Evolutionary conservation across 2,329 filamentous ascomycete genomes (phyloP).

Genomic region (Fusarium sterilihyphosum): DNA sequence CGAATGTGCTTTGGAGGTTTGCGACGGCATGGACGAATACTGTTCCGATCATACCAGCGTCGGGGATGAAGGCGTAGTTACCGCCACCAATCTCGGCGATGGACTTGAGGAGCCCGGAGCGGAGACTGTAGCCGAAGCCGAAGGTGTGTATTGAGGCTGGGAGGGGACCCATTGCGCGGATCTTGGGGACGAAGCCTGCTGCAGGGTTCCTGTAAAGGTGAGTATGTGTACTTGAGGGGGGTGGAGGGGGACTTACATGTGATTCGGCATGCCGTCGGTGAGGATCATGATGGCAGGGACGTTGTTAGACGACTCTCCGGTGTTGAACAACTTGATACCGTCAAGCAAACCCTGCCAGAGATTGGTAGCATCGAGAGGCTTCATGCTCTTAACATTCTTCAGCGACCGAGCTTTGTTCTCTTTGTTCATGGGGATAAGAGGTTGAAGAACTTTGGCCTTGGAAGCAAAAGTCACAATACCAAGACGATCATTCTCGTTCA

Average conservation of each 20-base stretch:
- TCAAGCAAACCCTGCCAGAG: constrained; percentile 66
- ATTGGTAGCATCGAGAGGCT: constrained; percentile 57
- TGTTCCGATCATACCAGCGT: constrained; percentile 70
- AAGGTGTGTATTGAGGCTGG: constrained; percentile 55
- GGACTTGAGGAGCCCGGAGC: constrained; percentile 64
- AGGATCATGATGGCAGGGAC: constrained; percentile 64
- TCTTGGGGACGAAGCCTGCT: constrained; percentile 64
- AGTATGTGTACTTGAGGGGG: neutral
- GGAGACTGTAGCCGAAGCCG: constrained; percentile 49
- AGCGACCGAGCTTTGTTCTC: constrained; percentile 55
- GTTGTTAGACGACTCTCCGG: constrained; percentile 43
- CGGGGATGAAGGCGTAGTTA: constrained; percentile 69
- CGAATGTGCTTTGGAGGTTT: constrained; percentile 68
- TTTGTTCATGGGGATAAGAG: constrained; percentile 58
- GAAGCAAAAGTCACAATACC: constrained; percentile 66
- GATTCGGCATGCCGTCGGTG: constrained; percentile 66
- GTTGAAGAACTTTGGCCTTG: constrained; percentile 55
- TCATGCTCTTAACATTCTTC: constrained; percentile 56
- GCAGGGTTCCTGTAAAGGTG: constrained; percentile 52
- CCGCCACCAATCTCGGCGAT: constrained; percentile 67
- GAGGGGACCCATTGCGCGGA: constrained; percentile 54
- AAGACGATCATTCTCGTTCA: constrained; percentile 64
- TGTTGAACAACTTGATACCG: constrained; percentile 60
- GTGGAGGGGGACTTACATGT: constrained; percentile 50
- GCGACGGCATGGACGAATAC: constrained; percentile 71